Evolutionary conservation across 2,329 filamentous ascomycete genomes (phyloP).

Genomic region (Colletotrichum cereale): DNA sequence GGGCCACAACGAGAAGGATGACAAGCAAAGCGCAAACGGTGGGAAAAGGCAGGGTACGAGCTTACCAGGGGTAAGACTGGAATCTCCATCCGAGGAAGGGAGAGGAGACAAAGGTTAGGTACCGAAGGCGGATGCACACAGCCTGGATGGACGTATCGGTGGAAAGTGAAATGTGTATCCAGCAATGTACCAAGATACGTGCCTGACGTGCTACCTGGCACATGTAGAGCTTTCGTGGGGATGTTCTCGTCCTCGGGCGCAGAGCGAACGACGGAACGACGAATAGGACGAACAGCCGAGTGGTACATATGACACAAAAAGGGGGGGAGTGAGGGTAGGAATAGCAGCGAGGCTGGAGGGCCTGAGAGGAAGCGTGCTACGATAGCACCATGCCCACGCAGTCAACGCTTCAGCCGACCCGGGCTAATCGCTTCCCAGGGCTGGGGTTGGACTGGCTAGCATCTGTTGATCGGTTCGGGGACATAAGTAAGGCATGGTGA

Average conservation of each 20-base stretch:
- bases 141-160: conserved; percentile 24
- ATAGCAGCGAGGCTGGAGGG: conserved; percentile 34
- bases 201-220: conserved; percentile 30
- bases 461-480: conserved; percentile 12
- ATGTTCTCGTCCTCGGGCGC: conserved; percentile 10
- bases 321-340: conserved; percentile 30
- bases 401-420: conserved; percentile 36
- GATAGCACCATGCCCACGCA: conserved; percentile 38
- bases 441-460: conserved; percentile 16
- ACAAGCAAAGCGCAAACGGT: conserved; percentile 35
- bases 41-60: conserved; percentile 37
- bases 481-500: not conserved
- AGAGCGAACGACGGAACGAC: conserved; percentile 10
- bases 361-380: conserved; percentile 18
- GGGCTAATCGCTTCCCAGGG: conserved; percentile 24
- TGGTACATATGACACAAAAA: not conserved
- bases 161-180: conserved; percentile 18
- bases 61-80: conserved; percentile 37
- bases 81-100: conserved; percentile 40
- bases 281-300: conserved; percentile 1
- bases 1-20: conserved; percentile 19
- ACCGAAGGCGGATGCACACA: conserved; percentile 38
- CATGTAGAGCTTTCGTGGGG: conserved; percentile 17
- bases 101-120: conserved; percentile 37
- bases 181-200: conserved; percentile 24